These are phyloP conservation scores for Lactarius pseudohatsudake DNA, from an alignment of 768 basidiomycete species.

Conservation along the genomic window DNA sequence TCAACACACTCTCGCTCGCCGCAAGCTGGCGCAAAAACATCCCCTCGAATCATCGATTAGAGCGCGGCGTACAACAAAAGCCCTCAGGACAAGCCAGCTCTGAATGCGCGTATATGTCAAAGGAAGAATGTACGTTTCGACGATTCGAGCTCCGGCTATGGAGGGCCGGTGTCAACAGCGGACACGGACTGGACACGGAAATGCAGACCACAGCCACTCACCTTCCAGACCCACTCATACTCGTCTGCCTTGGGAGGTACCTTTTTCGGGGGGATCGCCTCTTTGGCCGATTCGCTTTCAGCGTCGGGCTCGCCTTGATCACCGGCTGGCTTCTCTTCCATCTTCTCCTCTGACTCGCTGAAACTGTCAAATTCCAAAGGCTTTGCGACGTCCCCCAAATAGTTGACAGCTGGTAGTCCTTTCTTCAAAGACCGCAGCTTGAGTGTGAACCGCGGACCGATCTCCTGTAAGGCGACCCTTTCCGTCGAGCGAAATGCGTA, in stretches of 20 bases:
- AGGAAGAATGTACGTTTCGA: slow-evolving; percentile 90
- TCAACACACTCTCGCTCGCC: neutral
- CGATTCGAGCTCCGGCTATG: slow-evolving; percentile 89
- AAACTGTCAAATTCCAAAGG: slow-evolving; percentile 53
- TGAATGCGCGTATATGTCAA: slow-evolving; percentile 36
- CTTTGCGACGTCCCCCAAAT: slow-evolving; percentile 61
- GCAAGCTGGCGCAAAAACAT: neutral
- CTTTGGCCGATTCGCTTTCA: slow-evolving; percentile 29
- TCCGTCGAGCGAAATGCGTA: slow-evolving; percentile 92
- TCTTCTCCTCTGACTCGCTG: slow-evolving; percentile 36
- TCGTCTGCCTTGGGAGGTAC: slow-evolving; percentile 71
- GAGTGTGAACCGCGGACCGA: slow-evolving; percentile 95
- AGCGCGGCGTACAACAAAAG: neutral
- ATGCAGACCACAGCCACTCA: slow-evolving; percentile 39
- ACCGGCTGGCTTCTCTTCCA: slow-evolving; percentile 31
- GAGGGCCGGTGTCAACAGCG: slow-evolving; percentile 21
- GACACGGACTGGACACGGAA: slow-evolving; percentile 5
- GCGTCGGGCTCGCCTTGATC: slow-evolving; percentile 31
- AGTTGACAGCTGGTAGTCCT: slow-evolving; percentile 79
- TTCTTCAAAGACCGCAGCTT: slow-evolving; percentile 89
- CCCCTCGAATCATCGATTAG: neutral
- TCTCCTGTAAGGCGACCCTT: slow-evolving; percentile 92
- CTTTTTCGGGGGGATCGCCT: slow-evolving; percentile 33
- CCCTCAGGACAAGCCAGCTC: neutral
- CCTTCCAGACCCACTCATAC: slow-evolving; percentile 91